A percentile compares a stretch with the other conserved stretches of the same genome.
Evolutionary conservation across 2,329 filamentous ascomycete genomes (phyloP).

Genomic region (Cercospora beticola): DNA sequence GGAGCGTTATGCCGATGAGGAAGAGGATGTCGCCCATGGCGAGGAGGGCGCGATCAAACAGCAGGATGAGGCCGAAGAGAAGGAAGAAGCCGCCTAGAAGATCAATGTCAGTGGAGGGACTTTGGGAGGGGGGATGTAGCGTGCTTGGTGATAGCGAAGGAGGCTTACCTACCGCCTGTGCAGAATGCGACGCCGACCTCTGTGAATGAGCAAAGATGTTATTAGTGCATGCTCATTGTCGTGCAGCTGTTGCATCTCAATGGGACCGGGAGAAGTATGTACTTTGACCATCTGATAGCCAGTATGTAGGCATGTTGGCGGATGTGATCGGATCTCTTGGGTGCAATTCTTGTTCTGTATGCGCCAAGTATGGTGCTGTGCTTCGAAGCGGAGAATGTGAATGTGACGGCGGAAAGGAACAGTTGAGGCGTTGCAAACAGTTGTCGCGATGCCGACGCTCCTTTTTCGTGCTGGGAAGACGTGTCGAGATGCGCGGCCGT

Average conservation of each 20-base stretch:
- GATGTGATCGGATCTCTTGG: not conserved
- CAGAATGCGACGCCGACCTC: slow-evolving; percentile 98
- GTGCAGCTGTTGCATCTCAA: no score
- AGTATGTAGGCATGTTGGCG: slow-evolving; percentile 78
- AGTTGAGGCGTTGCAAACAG: not conserved
- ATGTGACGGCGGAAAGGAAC: not conserved
- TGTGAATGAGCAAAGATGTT: slow-evolving; percentile 42
- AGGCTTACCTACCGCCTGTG: slow-evolving; percentile 76
- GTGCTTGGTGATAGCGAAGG: not conserved
- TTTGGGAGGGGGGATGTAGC: not conserved
- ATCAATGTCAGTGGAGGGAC: slow-evolving; percentile 20
- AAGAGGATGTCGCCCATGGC: slow-evolving; percentile 99
- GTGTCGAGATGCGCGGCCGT: not conserved
- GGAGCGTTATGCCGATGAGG: slow-evolving; percentile 90
- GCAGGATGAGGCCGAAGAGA: slow-evolving; percentile 88
- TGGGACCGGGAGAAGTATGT: slow-evolving; percentile 43
- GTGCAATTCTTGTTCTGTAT: not conserved
- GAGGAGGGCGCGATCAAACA: slow-evolving; percentile 97
- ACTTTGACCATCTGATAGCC: slow-evolving; percentile 96
- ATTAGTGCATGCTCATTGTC: no score
- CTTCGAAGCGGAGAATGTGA: not conserved
- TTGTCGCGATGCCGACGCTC: not conserved
- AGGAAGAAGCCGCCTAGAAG: slow-evolving; percentile 84
- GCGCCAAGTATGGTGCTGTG: not conserved
- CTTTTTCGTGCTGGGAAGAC: slow-evolving; percentile 7